These are phyloP conservation scores for Thraustochytrium sp. DNA, from an alignment of 352 stramenopile species.

Conservation along the genomic window DNA sequence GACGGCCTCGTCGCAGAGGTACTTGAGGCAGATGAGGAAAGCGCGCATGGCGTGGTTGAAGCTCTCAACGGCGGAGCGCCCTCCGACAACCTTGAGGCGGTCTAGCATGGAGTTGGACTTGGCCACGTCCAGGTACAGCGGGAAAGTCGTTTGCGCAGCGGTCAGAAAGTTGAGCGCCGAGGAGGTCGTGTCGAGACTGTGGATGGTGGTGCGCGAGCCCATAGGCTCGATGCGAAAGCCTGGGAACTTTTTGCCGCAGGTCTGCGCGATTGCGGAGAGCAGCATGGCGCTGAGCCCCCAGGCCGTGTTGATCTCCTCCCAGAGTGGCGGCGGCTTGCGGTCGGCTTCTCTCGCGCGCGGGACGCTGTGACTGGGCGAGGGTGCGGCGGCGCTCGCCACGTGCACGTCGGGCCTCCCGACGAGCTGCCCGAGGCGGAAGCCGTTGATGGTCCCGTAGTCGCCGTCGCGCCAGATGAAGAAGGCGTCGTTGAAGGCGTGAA, in stretches of 20 bases:
- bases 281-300: conserved; percentile 40
- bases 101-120: conserved; percentile 23
- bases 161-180: neutral
- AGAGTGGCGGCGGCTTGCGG: neutral
- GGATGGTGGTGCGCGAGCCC: conserved; percentile 2
- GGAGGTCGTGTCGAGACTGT: neutral
- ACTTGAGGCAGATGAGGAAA: conserved; percentile 19
- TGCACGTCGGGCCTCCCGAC: no score
- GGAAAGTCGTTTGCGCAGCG: neutral
- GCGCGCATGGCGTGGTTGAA: conserved; percentile 37
- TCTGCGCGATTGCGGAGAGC: conserved; percentile 13
- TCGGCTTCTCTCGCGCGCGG: no score
- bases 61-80: neutral
- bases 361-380: neutral
- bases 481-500: conserved; percentile 34
- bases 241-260: neutral
- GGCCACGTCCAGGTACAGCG: conserved; percentile 12
- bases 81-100: neutral
- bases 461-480: conserved; percentile 40
- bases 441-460: conserved; percentile 35
- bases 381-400: no score
- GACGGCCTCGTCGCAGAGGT: neutral
- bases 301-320: conserved; percentile 37
- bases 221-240: conserved; percentile 14
- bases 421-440: conserved; percentile 19